Conservation (phyloP, 2,329 filamentous ascomycete genomes). For the Aureobasidium vineae region DNA sequence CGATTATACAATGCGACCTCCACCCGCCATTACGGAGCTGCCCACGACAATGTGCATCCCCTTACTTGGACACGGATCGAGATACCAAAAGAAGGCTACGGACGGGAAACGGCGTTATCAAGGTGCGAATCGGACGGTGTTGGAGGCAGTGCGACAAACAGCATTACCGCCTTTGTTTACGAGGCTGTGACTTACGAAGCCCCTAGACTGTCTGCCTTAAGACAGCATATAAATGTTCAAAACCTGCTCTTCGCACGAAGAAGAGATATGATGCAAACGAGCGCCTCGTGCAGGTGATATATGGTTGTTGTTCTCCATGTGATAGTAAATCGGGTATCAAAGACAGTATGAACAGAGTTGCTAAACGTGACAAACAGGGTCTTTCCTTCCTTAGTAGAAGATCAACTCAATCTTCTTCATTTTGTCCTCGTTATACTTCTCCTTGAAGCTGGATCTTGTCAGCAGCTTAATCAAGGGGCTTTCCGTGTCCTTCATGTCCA, state of each 20-base stretch:
- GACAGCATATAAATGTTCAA: slow-evolving; percentile 5
- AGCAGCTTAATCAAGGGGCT: slow-evolving; percentile 75
- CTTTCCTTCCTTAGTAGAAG: slow-evolving; percentile 56
- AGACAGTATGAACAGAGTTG: background rate
- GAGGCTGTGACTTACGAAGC: background rate
- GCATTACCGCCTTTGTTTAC: background rate
- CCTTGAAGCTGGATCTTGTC: slow-evolving; percentile 66
- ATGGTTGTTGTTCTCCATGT: background rate
- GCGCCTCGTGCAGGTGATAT: background rate
- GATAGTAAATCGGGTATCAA: slow-evolving; percentile 11
- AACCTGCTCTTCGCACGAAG: background rate
- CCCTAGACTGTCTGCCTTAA: background rate
- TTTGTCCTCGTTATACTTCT: slow-evolving; percentile 56
- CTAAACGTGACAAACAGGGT: background rate
- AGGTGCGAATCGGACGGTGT: background rate
- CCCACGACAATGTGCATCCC: background rate
- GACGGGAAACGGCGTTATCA: slow-evolving; percentile 1
- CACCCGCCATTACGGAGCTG: background rate
- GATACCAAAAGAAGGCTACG: slow-evolving; percentile 11
- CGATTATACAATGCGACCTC: slow-evolving; percentile 7
- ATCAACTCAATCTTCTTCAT: slow-evolving; percentile 58
- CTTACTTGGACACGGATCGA: slow-evolving; percentile 6
- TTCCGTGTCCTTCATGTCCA: slow-evolving; percentile 94
- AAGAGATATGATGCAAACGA: background rate
- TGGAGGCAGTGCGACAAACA: background rate